Evolutionary conservation across 2,329 filamentous ascomycete species (phyloP), one percentile per base, ranked within the genome.

Genomic region (Cladobotryum protrusum): DNA sequence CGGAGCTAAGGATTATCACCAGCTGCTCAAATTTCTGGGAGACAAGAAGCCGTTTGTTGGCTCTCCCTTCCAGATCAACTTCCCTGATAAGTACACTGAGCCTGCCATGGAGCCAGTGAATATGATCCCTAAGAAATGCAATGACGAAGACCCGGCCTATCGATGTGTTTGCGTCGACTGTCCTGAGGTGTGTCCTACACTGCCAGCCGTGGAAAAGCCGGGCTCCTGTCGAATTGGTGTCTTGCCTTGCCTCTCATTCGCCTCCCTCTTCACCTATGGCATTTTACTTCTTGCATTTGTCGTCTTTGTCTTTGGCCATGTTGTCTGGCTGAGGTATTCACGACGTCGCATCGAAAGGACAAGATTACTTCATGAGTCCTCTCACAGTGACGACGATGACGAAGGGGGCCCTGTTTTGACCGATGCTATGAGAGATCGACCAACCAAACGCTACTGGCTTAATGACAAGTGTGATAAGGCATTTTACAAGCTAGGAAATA

Each of bases 1-100:
- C 14, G 91, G 92, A 14, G 93, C 93, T 12, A 92, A 91, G 68
- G 88, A 96, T 65, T 95, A 92, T 66, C 82, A 83, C 0, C 81
- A 87, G 39, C 87, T 99, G 59, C 72, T 99, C 57, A 92, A 91
- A 62, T 99, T 97, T 60, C 71, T 99, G 33, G 93, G 93, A 14
- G 85, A 96, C 67, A 92, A 96, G 74, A 95, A 95, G 67, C 77
- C 85, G 2, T 56, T 71, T 18, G 78, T 92, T 18, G 95, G 95
- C 4, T 97, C 92, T 50, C 93, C 93, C 0, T 99, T 99, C 68
- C 93, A 99, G 72, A 96, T 99, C 72, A 95, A 99, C 73, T 99
- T 93, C 60, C 92, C 81, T 9, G 72, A 67, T 9, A 67, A 78
- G 7, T 81, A 83, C 55, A 67, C 75, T 11, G 81, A 88, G 44